Evolutionary conservation across 192 early-diverging fungal species (phyloP), one percentile per base, ranked within the genome.

Genomic region (Diversispora epigaea): DNA sequence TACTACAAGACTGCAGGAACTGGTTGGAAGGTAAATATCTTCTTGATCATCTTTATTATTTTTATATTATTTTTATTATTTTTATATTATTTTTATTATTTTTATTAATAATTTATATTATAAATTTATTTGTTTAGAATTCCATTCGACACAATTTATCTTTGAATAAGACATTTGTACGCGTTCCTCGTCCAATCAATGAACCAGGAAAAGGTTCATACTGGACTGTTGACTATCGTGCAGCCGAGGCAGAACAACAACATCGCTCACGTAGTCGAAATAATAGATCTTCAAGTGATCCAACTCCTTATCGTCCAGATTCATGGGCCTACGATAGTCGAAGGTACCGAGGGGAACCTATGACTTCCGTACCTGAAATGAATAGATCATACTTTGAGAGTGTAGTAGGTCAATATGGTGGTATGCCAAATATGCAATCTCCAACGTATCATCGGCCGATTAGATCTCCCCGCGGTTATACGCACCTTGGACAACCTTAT

Each of bases 201-300:
- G 92, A 94, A 71, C 92, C 92, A 17, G 92, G 92, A n/a, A 94
- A 94, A 81, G 92, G 92, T 19, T 89, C 91, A 41, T 94, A 92
- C 64, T 94, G 92, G 92, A 91, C 89, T 0, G 88, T 94, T 15
- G 91, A 94, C 40, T 73, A 62, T 44, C 40, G 71, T 15, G 71
- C 71, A 17, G 71, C 71, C 9, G 71, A 73, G 6, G 71, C 71
- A 22, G 71, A 73, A 47, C 71, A 73, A 62, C 71, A 73, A 62
- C 71, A 73, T 73, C 71, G 71, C n/a, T 73, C 71, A 32, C 55
- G 71, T 45, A 73, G 71, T 63, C 58, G 71, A 3, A 73, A 73
- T 8, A 73, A 73, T 15, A 7, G 71, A 60, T 73, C 71, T 15
- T 73, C 71, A 49, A 62, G 57, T 45, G 71, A 73, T 46, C 71